Evolutionary conservation across 2,329 filamentous ascomycete species (phyloP).

Genomic region (Spiromastix sp.): DNA sequence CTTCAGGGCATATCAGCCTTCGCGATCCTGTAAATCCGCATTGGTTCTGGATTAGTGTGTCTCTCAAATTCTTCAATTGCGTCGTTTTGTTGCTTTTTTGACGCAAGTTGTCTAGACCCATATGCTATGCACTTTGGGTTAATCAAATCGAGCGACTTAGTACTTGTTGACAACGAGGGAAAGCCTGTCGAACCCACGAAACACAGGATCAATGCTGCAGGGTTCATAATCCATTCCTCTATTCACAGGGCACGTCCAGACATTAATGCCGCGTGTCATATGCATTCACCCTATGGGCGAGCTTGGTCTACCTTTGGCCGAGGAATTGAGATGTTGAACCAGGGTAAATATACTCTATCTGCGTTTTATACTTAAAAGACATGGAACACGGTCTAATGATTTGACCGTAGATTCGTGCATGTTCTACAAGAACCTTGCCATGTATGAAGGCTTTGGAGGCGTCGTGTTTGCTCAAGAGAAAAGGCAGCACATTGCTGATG

Average conservation of each 20-base stretch:
- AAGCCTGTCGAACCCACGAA: constrained; percentile 32
- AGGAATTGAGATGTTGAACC: constrained; percentile 34
- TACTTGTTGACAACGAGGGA: constrained; percentile 35
- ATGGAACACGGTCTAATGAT: too few relatives aligned
- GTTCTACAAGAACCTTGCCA: constrained; percentile 53
- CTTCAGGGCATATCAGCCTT: constrained; percentile 38
- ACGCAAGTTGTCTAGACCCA: constrained; percentile 25
- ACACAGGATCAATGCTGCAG: constrained; percentile 33
- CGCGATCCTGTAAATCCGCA: constrained; percentile 16
- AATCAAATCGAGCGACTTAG: constrained; percentile 32
- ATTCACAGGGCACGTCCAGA: constrained; percentile 46
- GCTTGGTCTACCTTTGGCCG: constrained; percentile 34
- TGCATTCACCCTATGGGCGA: constrained; percentile 34
- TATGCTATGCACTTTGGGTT: constrained; percentile 35
- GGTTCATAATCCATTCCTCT: constrained; percentile 36
- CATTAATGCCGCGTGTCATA: constrained; percentile 35
- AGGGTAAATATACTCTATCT: constrained; percentile 18
- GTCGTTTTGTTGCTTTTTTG: background rate
- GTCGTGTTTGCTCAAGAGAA: constrained; percentile 53
- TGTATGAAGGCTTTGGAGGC: constrained; percentile 55
- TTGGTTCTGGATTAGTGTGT: constrained; percentile 25
- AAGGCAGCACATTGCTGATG: constrained; percentile 51
- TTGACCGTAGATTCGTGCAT: constrained; percentile 40
- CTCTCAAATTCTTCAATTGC: background rate
- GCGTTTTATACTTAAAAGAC: too few relatives aligned